A percentile compares a stretch with the other conserved stretches of the same genome.
Evolutionary conservation across 306 rosid species (phyloP).

Genomic region (Benincasa hispida): DNA sequence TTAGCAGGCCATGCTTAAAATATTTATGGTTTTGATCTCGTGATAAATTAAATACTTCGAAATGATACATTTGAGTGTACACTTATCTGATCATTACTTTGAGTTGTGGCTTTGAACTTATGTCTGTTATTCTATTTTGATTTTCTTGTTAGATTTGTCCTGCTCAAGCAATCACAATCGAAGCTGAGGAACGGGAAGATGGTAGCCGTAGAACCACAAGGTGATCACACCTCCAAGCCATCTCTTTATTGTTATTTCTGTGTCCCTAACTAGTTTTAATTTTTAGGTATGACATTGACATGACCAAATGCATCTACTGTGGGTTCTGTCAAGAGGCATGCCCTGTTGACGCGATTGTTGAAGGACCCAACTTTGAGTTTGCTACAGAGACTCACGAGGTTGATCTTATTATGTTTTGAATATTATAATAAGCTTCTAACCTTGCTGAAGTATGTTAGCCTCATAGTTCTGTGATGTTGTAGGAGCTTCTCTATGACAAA

Average conservation of each 20-base stretch:
- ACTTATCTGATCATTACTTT: background rate
- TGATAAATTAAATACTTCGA: background rate
- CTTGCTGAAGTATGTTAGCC: background rate
- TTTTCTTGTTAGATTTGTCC: constrained; percentile 60
- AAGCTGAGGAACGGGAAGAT: constrained; percentile 98
- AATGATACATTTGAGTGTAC: background rate
- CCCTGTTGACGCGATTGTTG: constrained; percentile 99
- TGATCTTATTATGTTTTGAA: background rate
- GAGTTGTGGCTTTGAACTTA: background rate
- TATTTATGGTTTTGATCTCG: background rate
- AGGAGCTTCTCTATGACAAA: constrained; percentile 99
- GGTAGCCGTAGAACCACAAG: constrained; percentile 99
- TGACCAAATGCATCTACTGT: constrained; percentile 99
- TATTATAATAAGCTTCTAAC: background rate
- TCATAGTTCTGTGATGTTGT: constrained; percentile 10
- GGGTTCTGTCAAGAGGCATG: constrained; percentile 99
- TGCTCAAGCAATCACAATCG: constrained; percentile 98
- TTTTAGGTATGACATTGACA: constrained; percentile 96
- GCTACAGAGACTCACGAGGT: constrained; percentile 99
- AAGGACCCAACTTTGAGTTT: constrained; percentile 96
- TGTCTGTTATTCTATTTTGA: background rate
- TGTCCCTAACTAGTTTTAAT: constrained; percentile 5
- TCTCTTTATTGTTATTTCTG: background rate
- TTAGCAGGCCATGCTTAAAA: background rate
- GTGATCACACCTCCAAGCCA: constrained; percentile 20